Evolutionary conservation across 805 yeast genomes (phyloP).

Genomic region (Dipodascopsis tothii): DNA sequence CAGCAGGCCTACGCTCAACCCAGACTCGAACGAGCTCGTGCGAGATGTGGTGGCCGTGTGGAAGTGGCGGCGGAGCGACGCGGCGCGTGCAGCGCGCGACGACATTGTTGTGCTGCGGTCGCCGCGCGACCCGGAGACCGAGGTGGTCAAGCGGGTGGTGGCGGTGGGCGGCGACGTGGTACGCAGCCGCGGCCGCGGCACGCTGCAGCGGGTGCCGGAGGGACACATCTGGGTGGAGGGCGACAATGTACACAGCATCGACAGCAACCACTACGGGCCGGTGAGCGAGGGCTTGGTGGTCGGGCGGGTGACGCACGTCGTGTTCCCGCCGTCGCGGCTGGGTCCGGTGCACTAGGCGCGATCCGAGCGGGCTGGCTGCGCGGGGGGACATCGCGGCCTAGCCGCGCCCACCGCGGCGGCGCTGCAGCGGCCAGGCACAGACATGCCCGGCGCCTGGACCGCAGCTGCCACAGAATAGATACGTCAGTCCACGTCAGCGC

Average conservation of each 20-base stretch:
- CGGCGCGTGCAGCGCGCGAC: not conserved
- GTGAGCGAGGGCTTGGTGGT: slow-evolving; percentile 56
- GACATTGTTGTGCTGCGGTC: slow-evolving; percentile 15
- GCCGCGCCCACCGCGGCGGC: too few species aligned
- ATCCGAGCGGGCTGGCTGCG: too few species aligned
- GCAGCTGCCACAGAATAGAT: too few species aligned
- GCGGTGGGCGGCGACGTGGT: slow-evolving; percentile 69
- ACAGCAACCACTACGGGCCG: slow-evolving; percentile 84
- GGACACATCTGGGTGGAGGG: slow-evolving; percentile 94
- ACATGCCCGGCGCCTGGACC: too few species aligned
- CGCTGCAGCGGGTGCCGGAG: slow-evolving; percentile 45
- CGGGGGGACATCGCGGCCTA: too few species aligned
- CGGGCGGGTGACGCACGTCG: slow-evolving; percentile 60
- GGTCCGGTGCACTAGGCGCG: not conserved
- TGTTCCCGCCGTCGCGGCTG: slow-evolving; percentile 31
- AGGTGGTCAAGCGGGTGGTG: slow-evolving; percentile 73
- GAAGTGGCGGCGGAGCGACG: slow-evolving; percentile 1
- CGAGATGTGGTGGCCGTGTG: slow-evolving; percentile 15
- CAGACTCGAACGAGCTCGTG: slow-evolving; percentile 15
- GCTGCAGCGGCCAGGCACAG: too few species aligned
- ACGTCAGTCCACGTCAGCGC: too few species aligned
- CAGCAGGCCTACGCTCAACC: slow-evolving; percentile 19
- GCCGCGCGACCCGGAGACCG: slow-evolving; percentile 68
- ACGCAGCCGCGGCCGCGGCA: slow-evolving; percentile 40
- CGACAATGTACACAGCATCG: slow-evolving; percentile 70